phyloP scores from a whole-genome alignment of 305 asterid species.

The Fraxinus sp. region DNA sequence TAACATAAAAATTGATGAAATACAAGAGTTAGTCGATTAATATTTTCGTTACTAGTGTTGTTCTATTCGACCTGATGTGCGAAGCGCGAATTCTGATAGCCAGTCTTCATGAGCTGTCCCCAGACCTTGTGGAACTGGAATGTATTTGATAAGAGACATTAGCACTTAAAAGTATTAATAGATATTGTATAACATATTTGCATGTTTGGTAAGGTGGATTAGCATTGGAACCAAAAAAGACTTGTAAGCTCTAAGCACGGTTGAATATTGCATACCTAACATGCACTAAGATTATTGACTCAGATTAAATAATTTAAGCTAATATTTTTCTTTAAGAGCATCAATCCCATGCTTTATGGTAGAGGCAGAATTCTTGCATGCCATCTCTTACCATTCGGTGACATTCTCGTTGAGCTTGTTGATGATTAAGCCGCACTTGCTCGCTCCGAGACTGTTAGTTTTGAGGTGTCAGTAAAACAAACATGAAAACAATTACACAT shows the following conservation, averaged over 20 bases:
- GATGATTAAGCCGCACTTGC: conserved; percentile 65
- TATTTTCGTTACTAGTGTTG: neutral
- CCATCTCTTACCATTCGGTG: conserved; percentile 64
- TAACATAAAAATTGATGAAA: neutral
- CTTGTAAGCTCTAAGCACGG: neutral
- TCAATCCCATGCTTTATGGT: conserved; percentile 7
- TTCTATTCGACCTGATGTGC: conserved; percentile 81
- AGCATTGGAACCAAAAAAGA: neutral
- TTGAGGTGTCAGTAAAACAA: neutral
- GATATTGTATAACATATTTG: neutral
- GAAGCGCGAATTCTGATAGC: conserved; percentile 95
- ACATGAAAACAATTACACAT: conserved; percentile 3
- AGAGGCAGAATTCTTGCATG: neutral
- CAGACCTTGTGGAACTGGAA: conserved; percentile 90
- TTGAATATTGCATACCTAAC: neutral
- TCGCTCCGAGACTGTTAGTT: conserved; percentile 57
- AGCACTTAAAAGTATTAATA: neutral
- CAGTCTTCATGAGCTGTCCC: conserved; percentile 99
- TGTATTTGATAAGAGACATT: conserved; percentile 14
- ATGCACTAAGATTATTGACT: neutral
- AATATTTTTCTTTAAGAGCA: neutral
- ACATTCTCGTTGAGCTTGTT: conserved; percentile 64
- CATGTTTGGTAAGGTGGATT: neutral
- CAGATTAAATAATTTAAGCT: neutral
- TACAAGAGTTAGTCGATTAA: neutral